Evolutionary conservation across 1,284 basidiomycete genomes (phyloP), one percentile per base, ranked within the genome.

Genomic region (Taiwanofungus camphoratus): DNA sequence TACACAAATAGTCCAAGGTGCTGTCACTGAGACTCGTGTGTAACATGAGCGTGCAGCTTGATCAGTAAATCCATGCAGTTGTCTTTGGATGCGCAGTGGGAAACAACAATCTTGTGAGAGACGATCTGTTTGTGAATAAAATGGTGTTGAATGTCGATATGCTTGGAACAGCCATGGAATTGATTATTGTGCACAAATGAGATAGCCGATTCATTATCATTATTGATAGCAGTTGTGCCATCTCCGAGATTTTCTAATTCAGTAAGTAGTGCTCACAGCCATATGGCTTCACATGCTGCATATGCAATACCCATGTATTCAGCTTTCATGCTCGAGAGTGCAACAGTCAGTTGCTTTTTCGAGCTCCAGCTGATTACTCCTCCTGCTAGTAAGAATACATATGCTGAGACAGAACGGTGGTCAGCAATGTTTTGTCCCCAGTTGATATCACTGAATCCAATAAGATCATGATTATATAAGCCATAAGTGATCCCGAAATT

Each of bases 241-340:
- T n/a, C 9, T 13, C 15, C 5, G 8, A 36, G 9, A 4, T 29
- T 12, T 6, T 32, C 20, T 22, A 51, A 16, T 15, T 51, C 46
- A 7, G 24, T 23, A 33, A 51, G 41, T 16, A 51, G 23, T 4
- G 30, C 21, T 11, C 43, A 35, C n/a, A 48, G 38, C 50, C 50
- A 50, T 20, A 45, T 15, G 9, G 42, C 39, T 26, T 44, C 42
- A 36, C 47, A 41, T 12, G 42, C n/a, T n/a, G 45, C 50, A 23
- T 29, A 22, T 22, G 44, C 29, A 8, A 39, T 18, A 6, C 48
- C 48, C 21, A 52, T 40, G 40, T 46, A 52, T 42, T 64, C 60
- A 2, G 62, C 48, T 43, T 62, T 57, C 1, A 54, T 60, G 18
- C 45, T 53, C 1, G 56, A 62, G 1, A 57, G 50, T 1, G 60